A percentile compares a stretch with the other conserved stretches of the same genome.
Conservation (phyloP, 2,329 filamentous ascomycete genomes). For the Lachnellula hyalina region DNA sequence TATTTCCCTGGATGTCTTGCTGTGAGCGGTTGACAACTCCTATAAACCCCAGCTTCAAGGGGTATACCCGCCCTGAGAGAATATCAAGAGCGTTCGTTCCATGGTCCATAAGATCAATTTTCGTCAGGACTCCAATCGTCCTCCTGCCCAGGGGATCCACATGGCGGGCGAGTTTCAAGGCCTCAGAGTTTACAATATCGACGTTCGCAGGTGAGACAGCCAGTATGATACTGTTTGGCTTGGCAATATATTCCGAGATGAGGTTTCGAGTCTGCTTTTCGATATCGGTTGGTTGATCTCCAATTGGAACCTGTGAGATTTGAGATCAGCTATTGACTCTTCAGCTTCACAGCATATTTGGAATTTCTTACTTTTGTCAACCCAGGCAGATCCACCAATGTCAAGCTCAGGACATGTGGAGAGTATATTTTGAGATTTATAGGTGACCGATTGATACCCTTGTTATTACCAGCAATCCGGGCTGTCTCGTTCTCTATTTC, state of each 20-base stretch:
- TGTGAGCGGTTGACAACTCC: slow-evolving; percentile 97
- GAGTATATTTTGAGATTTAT: slow-evolving; percentile 99
- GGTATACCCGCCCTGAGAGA: slow-evolving; percentile 93
- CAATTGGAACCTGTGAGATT: slow-evolving; percentile 72
- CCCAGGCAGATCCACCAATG: slow-evolving; percentile 90
- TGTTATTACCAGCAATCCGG: slow-evolving; percentile 92
- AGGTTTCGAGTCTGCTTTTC: slow-evolving; percentile 97
- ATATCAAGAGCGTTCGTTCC: slow-evolving; percentile 97
- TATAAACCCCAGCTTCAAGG: slow-evolving; percentile 94
- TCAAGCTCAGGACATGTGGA: slow-evolving; percentile 91
- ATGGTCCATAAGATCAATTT: slow-evolving; percentile 97
- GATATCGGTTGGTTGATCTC: slow-evolving; percentile 94
- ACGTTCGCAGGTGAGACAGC: slow-evolving; percentile 97
- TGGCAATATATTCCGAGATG: slow-evolving; percentile 97
- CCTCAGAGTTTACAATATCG: slow-evolving; percentile 97
- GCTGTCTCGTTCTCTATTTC: slow-evolving; percentile 97
- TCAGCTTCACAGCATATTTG: neutral
- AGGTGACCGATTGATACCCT: slow-evolving; percentile 94
- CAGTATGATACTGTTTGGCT: slow-evolving; percentile 96
- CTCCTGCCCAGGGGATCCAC: slow-evolving; percentile 90
- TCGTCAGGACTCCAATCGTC: slow-evolving; percentile 95
- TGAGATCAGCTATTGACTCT: slow-evolving; percentile 7
- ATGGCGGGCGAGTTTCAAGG: slow-evolving; percentile 91
- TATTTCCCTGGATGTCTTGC: slow-evolving; percentile 94
- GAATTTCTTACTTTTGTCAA: slow-evolving; percentile 70